Conservation (phyloP, 176 grass and related monocot species). For the Lolium multiflorum region DNA sequence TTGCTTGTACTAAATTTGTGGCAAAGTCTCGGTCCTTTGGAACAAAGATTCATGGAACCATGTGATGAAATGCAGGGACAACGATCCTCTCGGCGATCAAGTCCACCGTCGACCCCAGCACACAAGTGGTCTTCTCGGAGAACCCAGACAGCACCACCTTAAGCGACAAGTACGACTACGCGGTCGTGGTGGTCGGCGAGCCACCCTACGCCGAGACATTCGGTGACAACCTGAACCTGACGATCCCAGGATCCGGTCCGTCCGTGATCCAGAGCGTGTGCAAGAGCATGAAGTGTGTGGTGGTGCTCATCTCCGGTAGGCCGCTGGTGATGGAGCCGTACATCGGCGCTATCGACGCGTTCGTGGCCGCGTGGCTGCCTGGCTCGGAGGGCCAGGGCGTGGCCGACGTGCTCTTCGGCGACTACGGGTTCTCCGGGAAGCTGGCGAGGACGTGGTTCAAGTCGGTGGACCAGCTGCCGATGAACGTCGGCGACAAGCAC, state of each 20-base stretch:
- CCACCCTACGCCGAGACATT: conserved; percentile 63
- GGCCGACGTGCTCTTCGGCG: conserved; percentile 79
- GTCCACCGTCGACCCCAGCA: conserved; percentile 66
- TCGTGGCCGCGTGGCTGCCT: conserved; percentile 91
- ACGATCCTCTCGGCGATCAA: conserved; percentile 72
- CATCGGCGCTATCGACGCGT: conserved; percentile 65
- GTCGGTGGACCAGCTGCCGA: conserved; percentile 89
- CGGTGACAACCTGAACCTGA: conserved; percentile 85
- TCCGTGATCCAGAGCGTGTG: conserved; percentile 78
- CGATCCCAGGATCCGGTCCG: conserved; percentile 65
- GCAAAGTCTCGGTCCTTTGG: too few species aligned
- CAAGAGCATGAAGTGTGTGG: conserved; percentile 63
- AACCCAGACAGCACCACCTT: conserved; percentile 51
- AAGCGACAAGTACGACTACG: conserved; percentile 69
- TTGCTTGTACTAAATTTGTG: background rate
- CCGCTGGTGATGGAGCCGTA: conserved; percentile 90
- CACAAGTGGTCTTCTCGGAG: conserved; percentile 74
- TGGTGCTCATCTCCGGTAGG: conserved; percentile 78
- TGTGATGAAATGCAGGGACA: conserved; percentile 50
- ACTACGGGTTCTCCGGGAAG: conserved; percentile 88
- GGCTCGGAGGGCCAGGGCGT: conserved; percentile 94
- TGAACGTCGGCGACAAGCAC: conserved; percentile 81
- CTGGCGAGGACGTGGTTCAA: conserved; percentile 92
- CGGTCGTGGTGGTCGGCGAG: conserved; percentile 75
- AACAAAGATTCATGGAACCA: conserved; percentile 8